Percentiles rank a stretch among this genome's conserved stretches.
phyloP scores from a whole-genome alignment of 345 rosid species.

The Euphorbia pulcherrima region DNA sequence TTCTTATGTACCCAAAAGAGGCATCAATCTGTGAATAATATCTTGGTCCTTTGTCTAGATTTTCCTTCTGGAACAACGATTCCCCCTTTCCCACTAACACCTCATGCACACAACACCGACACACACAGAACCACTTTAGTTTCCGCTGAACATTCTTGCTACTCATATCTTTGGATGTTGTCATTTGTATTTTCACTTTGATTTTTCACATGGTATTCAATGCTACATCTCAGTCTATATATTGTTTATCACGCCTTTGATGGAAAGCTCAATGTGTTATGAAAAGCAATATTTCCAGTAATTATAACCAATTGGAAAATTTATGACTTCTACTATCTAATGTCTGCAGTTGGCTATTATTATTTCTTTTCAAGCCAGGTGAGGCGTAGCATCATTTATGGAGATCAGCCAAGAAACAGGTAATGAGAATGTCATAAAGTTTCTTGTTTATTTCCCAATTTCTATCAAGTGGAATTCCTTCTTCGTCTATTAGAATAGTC shows the following conservation, averaged over 20 bases:
- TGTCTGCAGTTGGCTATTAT: constrained; percentile 33
- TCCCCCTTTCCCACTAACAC: too few species aligned
- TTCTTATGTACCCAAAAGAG: too few species aligned
- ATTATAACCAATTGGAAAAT: neutral
- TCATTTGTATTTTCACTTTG: neutral
- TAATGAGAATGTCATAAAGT: constrained; percentile 4
- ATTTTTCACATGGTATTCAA: neutral
- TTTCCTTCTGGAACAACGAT: too few species aligned
- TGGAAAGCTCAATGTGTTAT: neutral
- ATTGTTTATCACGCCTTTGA: neutral
- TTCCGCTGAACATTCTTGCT: neutral
- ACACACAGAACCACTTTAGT: neutral
- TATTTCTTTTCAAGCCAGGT: constrained; percentile 32
- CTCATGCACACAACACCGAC: too few species aligned
- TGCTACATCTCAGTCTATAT: neutral
- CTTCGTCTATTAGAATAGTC: neutral
- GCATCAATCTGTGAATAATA: too few species aligned
- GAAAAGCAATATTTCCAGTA: neutral
- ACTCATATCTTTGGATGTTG: neutral
- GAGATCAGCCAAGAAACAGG: constrained; percentile 37
- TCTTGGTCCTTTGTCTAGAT: too few species aligned
- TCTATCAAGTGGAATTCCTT: neutral
- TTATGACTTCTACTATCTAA: constrained; percentile 6
- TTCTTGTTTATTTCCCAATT: neutral
- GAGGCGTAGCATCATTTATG: constrained; percentile 27